Evolutionary conservation across 2,329 filamentous ascomycete genomes (phyloP).

Genomic region (Botrytis tulipae): DNA sequence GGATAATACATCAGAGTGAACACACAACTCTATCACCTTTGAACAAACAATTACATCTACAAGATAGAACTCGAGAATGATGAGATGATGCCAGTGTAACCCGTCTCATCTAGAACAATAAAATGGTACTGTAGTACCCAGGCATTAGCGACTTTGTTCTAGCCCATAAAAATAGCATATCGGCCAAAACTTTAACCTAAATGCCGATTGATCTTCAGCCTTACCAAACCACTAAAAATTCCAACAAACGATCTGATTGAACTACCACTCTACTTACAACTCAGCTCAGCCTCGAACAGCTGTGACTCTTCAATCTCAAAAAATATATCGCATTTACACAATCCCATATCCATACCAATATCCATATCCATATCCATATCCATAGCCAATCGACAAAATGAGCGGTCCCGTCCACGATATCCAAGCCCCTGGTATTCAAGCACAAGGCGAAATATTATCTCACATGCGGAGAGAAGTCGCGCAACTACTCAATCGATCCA

Average conservation of each 20-base stretch:
- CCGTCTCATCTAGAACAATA: background rate
- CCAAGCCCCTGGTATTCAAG: conserved; percentile 63
- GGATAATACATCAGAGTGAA: background rate
- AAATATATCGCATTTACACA: background rate
- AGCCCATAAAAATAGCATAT: background rate
- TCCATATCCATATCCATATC: background rate
- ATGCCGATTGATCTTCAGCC: conserved; percentile 21
- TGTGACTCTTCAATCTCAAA: background rate
- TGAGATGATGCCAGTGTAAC: background rate
- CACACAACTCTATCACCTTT: background rate
- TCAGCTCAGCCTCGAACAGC: background rate
- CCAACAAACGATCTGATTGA: background rate
- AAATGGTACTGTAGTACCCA: background rate
- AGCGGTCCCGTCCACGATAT: conserved; percentile 40
- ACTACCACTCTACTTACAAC: background rate
- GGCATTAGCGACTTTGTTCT: background rate
- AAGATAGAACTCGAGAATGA: background rate
- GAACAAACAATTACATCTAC: background rate
- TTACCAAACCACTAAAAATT: conserved; percentile 15
- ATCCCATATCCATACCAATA: background rate
- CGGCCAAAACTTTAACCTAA: conserved; percentile 1
- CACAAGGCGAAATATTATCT: conserved; percentile 57
- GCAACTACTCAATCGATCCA: conserved; percentile 67
- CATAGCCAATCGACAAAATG: conserved; percentile 21
- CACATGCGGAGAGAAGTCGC: conserved; percentile 72